Percentiles rank a stretch among this genome's conserved stretches.
Evolutionary conservation across 441 rosid genomes (phyloP).

Genomic region (Pelargonium myrrhifolium): DNA sequence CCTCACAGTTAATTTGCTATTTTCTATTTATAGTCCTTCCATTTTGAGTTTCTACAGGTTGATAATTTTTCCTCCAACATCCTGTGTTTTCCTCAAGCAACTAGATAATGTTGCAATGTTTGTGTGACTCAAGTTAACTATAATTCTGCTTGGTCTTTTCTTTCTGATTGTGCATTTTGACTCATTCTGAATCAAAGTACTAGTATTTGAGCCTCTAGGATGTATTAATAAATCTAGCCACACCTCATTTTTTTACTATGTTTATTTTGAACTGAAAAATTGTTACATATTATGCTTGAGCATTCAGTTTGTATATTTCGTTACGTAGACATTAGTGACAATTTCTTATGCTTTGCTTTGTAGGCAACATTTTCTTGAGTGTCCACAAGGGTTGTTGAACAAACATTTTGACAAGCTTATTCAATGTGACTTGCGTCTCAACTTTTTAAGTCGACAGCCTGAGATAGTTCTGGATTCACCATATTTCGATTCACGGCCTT

Average conservation of each 20-base stretch:
- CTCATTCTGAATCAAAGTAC: neutral
- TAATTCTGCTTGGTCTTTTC: neutral
- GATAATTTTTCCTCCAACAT: neutral
- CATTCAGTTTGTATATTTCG: too few relatives aligned
- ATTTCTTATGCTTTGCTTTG: too few relatives aligned
- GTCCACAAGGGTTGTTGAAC: constrained; percentile 40
- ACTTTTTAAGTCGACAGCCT: constrained; percentile 44
- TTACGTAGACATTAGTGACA: too few relatives aligned
- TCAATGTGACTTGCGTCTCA: constrained; percentile 57
- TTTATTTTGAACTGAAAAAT: too few relatives aligned
- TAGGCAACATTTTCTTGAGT: constrained; percentile 50
- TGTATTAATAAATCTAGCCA: too few relatives aligned
- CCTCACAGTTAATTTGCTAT: neutral
- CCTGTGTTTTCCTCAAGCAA: neutral
- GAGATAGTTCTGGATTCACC: constrained; percentile 39
- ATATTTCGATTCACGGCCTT: constrained; percentile 30
- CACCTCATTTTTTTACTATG: too few relatives aligned
- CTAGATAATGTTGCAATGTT: neutral
- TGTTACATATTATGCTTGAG: too few relatives aligned
- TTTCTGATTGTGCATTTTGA: neutral
- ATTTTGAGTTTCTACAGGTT: too few relatives aligned
- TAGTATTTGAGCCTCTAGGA: too few relatives aligned
- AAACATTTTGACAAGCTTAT: constrained; percentile 56
- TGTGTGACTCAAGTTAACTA: neutral
- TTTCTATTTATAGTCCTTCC: neutral